Percentiles rank a stretch among this genome's conserved stretches.
Evolutionary conservation across 306 rosid species (phyloP).

Genomic region (Dalbergia oliveri): DNA sequence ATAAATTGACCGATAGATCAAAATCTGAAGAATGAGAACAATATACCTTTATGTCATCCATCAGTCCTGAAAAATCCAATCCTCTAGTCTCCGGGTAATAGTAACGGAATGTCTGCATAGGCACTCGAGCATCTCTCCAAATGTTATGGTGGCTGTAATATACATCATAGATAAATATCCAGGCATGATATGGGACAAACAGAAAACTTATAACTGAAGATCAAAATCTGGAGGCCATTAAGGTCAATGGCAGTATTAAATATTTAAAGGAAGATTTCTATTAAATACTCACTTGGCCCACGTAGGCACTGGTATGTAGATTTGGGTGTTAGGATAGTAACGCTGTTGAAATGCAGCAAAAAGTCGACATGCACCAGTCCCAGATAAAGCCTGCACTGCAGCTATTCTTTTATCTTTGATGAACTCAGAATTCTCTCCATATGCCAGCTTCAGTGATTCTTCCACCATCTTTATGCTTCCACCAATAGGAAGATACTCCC

Average conservation of each 20-base stretch:
- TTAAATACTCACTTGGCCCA: conserved; percentile 83
- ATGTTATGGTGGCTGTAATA: conserved; percentile 92
- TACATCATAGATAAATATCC: conserved; percentile 38
- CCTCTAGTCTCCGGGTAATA: conserved; percentile 92
- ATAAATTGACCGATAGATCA: conserved; percentile 15
- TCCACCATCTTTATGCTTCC: conserved; percentile 86
- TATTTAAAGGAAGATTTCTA: conserved; percentile 18
- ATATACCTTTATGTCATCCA: conserved; percentile 74
- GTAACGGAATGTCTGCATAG: conserved; percentile 85
- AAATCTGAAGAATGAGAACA: conserved; percentile 26
- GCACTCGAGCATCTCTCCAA: conserved; percentile 95
- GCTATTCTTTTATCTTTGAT: conserved; percentile 93
- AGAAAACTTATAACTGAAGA: background rate
- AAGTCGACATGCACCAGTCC: conserved; percentile 96
- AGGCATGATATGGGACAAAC: conserved; percentile 16
- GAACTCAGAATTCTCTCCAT: conserved; percentile 84
- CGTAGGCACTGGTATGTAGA: conserved; percentile 89
- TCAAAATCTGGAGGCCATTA: conserved; percentile 21
- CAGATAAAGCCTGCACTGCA: conserved; percentile 93
- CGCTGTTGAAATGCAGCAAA: conserved; percentile 96
- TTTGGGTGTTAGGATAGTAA: conserved; percentile 78
- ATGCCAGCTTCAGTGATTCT: conserved; percentile 92
- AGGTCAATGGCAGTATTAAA: conserved; percentile 18
- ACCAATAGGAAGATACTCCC: conserved; percentile 99
- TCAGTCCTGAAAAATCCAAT: conserved; percentile 78